A percentile compares a stretch with the other conserved stretches of the same genome.
These are phyloP conservation scores for Hymenoscyphus scutula DNA, from an alignment of 2,329 filamentous ascomycete species.

Conservation along the genomic window DNA sequence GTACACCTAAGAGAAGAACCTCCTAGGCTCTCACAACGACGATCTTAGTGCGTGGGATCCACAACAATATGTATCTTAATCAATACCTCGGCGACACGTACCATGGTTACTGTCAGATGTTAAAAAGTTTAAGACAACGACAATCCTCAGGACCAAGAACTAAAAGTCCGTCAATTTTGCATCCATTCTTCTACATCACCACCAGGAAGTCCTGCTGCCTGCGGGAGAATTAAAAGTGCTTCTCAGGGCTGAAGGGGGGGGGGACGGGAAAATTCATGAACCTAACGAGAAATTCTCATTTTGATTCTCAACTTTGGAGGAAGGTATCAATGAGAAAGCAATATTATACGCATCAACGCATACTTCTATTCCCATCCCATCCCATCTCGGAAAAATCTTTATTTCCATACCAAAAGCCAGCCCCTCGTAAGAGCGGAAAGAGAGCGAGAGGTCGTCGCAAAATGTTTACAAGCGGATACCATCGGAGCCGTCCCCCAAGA, in stretches of 20 bases:
- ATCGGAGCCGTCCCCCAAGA: not conserved
- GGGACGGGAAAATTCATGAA: not conserved
- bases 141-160: too few relatives aligned
- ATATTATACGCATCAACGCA: not conserved
- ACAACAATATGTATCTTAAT: not conserved
- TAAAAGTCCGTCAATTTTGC: too few relatives aligned
- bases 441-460: not conserved
- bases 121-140: not conserved
- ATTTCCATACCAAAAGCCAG: not conserved
- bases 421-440: not conserved
- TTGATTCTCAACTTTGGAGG: not conserved
- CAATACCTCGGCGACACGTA: slow-evolving; percentile 2
- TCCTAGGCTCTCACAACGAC: not conserved
- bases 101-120: not conserved
- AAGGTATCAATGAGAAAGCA: not conserved
- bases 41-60: not conserved
- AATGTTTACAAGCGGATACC: slow-evolving; percentile 1
- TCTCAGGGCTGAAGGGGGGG: not conserved
- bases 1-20: too few relatives aligned
- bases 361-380: not conserved
- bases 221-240: not conserved
- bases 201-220: not conserved
- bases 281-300: too few relatives aligned
- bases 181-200: not conserved
- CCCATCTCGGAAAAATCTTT: not conserved